A percentile compares a stretch with the other conserved stretches of the same genome.
phyloP scores from a whole-genome alignment of 768 basidiomycete species.

The Neoboletus magnificus region DNA sequence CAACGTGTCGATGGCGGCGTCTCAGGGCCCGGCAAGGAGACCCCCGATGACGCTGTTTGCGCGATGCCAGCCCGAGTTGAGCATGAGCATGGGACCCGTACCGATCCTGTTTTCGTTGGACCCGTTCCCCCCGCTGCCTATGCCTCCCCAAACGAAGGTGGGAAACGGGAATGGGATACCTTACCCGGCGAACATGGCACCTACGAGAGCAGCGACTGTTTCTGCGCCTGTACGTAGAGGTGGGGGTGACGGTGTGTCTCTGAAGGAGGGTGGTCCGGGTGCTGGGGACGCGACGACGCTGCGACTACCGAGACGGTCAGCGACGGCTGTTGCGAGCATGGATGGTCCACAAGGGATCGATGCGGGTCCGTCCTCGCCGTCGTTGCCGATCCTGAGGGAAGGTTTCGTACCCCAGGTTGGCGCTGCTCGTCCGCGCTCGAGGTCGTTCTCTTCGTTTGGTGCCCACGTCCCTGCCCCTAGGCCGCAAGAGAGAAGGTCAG shows the following conservation, averaged over 20 bases:
- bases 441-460: conserved; percentile 76
- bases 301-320: conserved; percentile 21
- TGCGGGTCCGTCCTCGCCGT: not conserved
- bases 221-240: conserved; percentile 29
- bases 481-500: conserved; percentile 19
- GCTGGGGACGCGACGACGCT: not conserved
- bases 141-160: not conserved
- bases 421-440: conserved; percentile 52
- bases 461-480: conserved; percentile 18
- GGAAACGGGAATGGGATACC: not conserved
- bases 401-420: conserved; percentile 62
- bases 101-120: conserved; percentile 59
- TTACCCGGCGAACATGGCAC: conserved; percentile 2
- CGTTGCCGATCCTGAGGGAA: conserved; percentile 45
- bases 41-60: conserved; percentile 55
- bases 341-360: not conserved
- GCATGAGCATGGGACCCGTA: conserved; percentile 50
- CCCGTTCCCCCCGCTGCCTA: conserved; percentile 36
- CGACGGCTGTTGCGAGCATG: not conserved
- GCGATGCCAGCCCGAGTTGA: conserved; percentile 49
- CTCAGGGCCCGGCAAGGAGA: conserved; percentile 22
- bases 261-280: not conserved
- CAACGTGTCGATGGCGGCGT: conserved; percentile 2
- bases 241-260: not conserved
- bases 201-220: conserved; percentile 31